Evolutionary conservation across 1,284 basidiomycete species (phyloP), one percentile per base, ranked within the genome.

Genomic region (Mycena citricolor): DNA sequence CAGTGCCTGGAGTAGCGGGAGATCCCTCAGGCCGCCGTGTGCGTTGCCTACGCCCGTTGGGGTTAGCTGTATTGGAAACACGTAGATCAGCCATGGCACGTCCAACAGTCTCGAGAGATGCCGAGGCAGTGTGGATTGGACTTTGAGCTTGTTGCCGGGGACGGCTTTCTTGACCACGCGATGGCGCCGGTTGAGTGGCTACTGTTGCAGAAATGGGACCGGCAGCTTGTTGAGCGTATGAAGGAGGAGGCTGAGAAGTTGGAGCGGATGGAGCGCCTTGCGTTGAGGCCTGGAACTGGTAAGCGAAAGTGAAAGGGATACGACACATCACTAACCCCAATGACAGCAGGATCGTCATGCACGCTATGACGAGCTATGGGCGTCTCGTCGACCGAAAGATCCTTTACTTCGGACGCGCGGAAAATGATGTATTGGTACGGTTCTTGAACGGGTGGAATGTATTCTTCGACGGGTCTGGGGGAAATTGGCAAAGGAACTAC

Each of bases 351-450:
- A 63, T 89, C 86, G 57, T 86, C 83, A 44, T 83, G 83, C 13
- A 88, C 79, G 55, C 73, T 86, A 39, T 78, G 71, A 32, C 42
- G 42, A 5, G 73, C 70, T 11, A 73, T 71, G 21, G 72, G 56
- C 3, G 76, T 74, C 51, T 87, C 82, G 55, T 89, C 86, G 11
- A 89, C 85, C 21, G 83, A 74, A 14, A 89, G 70, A 57, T 89
- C 86, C 56, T 89, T 89, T 51, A 89, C 86, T 62, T 89, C 86
- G 6, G 84, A 86, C 10, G 86, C 86, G 49, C 84, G 84, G 68
- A 89, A 89, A 51, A 89, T 86, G 65, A 89, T 88, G 62, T 86
- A 88, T 53, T 83, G 74, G 61, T 88, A 89, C 1, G 86, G 86
- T 49, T 86, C 83, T 62, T 79, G 77, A 30, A 83, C 81, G 0